These are phyloP conservation scores for Galeopsis tetrahit DNA, from an alignment of 257 asterid species.

Conservation along the genomic window DNA sequence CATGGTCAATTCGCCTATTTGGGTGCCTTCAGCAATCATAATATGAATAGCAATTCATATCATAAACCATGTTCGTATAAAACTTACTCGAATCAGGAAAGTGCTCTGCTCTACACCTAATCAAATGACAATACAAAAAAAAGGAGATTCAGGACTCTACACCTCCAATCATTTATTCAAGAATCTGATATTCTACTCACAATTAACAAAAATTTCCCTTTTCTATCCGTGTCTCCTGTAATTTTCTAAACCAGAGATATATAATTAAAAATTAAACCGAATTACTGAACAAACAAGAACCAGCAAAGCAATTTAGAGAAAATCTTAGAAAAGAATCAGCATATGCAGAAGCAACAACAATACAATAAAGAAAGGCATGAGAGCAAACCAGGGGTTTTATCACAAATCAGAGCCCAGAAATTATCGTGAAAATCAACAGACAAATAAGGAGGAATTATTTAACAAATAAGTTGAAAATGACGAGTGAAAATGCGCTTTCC, in stretches of 20 bases:
- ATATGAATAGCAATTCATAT: too few species aligned
- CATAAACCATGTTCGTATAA: too few species aligned
- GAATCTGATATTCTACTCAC: neutral
- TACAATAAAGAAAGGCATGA: neutral
- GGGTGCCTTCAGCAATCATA: too few species aligned
- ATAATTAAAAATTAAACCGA: neutral
- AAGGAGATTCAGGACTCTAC: too few species aligned
- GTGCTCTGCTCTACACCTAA: neutral
- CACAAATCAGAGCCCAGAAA: conserved; percentile 13
- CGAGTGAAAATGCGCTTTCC: conserved; percentile 19
- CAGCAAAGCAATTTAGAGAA: neutral
- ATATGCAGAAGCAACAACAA: neutral
- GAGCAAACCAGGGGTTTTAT: neutral
- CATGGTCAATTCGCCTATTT: too few species aligned
- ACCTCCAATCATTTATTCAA: too few species aligned
- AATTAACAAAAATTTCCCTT: neutral
- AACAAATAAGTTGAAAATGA: neutral
- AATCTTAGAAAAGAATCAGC: conserved; percentile 1
- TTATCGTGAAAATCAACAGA: conserved; percentile 19
- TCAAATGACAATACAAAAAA: conserved; percentile 13
- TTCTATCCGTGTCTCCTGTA: neutral
- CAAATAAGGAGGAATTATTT: neutral
- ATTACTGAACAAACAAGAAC: conserved; percentile 5
- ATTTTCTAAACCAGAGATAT: neutral
- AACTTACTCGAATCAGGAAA: neutral